These are phyloP conservation scores for Monoraphidium neglectum DNA, from an alignment of 139 green algal genomes.

Conservation along the genomic window DNA sequence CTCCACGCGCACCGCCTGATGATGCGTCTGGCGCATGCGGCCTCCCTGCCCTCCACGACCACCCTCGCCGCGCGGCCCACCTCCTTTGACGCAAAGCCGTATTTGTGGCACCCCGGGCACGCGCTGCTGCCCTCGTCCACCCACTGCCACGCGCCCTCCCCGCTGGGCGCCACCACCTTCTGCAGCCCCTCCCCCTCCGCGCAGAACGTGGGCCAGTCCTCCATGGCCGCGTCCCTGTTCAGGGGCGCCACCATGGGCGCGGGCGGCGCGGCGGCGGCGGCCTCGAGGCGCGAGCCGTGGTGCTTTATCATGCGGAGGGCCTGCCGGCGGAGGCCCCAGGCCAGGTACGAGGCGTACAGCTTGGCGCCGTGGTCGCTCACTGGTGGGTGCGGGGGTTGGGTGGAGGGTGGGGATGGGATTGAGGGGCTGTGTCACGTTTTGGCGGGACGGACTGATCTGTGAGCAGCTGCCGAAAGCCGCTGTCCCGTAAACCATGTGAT, in stretches of 20 bases:
- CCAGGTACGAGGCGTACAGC: constrained; percentile 25
- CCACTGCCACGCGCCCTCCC: constrained; percentile 14
- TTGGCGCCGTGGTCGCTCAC: neutral
- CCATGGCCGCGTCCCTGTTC: constrained; percentile 21
- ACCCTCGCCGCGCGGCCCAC: neutral
- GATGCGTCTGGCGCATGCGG: too few relatives aligned
- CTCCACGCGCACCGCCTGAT: too few relatives aligned
- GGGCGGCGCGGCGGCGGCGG: neutral
- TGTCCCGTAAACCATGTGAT: neutral
- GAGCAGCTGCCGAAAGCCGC: neutral
- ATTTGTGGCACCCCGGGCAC: constrained; percentile 27
- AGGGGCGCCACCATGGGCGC: constrained; percentile 9
- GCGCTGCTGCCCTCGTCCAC: constrained; percentile 31
- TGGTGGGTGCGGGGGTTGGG: too few relatives aligned
- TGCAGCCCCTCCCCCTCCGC: constrained; percentile 20
- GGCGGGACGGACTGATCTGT: too few relatives aligned
- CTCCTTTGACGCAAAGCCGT: constrained; percentile 11
- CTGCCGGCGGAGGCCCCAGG: constrained; percentile 20
- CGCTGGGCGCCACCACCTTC: constrained; percentile 7
- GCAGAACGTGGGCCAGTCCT: constrained; percentile 33
- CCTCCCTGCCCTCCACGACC: too few relatives aligned
- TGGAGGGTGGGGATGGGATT: too few relatives aligned
- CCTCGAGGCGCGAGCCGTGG: neutral
- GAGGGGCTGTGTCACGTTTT: too few relatives aligned
- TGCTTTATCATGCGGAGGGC: constrained; percentile 9